phyloP scores from a whole-genome alignment of 2,329 filamentous ascomycete species.

The Diaporthe destruens region DNA sequence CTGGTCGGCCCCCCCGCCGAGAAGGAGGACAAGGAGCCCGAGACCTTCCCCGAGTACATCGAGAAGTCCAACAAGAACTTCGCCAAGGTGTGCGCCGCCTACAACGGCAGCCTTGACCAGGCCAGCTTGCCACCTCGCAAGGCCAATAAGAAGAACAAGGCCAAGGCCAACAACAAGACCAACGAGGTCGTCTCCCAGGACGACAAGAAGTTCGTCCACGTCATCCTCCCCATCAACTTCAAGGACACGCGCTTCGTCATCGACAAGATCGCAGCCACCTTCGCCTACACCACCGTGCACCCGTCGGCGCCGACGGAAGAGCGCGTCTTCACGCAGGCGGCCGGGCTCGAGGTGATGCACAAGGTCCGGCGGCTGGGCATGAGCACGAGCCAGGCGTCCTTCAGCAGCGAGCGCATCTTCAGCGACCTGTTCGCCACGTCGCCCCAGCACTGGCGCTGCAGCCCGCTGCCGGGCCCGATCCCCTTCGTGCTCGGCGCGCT shows the following conservation, averaged over 20 bases:
- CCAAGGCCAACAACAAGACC: neutral
- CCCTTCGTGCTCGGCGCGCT: neutral
- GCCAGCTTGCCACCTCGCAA: no score
- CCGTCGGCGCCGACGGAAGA: fast-evolving
- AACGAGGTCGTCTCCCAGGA: neutral
- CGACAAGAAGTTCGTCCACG: neutral
- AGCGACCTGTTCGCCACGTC: neutral
- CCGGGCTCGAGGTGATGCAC: constrained; percentile 7
- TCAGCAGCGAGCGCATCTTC: neutral
- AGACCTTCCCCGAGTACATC: neutral
- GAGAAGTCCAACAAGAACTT: neutral
- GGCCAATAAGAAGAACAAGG: no score
- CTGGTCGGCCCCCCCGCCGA: neutral
- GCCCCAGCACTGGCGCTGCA: neutral
- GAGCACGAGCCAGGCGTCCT: no score
- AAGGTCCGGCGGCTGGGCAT: constrained; percentile 1
- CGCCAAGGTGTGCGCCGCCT: neutral
- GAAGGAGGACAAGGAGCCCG: neutral
- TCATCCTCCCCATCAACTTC: neutral
- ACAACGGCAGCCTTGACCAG: no score
- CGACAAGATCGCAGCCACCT: neutral
- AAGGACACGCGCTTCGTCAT: neutral
- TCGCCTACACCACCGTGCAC: neutral
- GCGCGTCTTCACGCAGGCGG: neutral
- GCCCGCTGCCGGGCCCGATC: no score